Conservation (phyloP, 208 protist genomes). For the Trypanosoma conorhini region DNA sequence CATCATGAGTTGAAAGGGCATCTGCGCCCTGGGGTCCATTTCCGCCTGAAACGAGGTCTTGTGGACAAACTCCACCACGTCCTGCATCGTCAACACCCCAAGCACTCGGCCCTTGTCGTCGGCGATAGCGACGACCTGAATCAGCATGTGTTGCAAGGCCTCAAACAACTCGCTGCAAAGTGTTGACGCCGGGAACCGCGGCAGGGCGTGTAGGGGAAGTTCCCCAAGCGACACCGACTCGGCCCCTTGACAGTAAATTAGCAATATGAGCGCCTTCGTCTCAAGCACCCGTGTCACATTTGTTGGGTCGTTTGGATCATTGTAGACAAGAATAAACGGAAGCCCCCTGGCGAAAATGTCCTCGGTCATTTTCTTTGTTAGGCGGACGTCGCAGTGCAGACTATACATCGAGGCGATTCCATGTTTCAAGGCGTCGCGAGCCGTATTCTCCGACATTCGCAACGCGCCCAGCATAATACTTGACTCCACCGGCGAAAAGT, state of each 20-base stretch:
- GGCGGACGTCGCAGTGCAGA: constrained; percentile 36
- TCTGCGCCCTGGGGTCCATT: constrained; percentile 47
- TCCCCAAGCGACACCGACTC: constrained; percentile 47
- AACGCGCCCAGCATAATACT: constrained; percentile 74
- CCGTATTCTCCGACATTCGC: constrained; percentile 57
- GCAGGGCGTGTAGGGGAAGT: constrained; percentile 46
- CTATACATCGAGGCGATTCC: constrained; percentile 49
- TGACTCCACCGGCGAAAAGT: constrained; percentile 59
- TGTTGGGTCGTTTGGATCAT: constrained; percentile 41
- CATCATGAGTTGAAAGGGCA: constrained; percentile 54
- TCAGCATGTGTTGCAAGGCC: constrained; percentile 42
- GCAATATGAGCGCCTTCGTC: constrained; percentile 51
- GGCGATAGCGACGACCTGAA: constrained; percentile 40
- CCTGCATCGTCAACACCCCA: constrained; percentile 56
- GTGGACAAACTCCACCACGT: constrained; percentile 57
- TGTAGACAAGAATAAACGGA: constrained; percentile 58
- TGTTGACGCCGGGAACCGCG: constrained; percentile 39
- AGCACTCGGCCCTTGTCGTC: constrained; percentile 34
- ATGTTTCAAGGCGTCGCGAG: constrained; percentile 42
- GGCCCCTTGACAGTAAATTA: constrained; percentile 49
- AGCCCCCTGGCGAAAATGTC: constrained; percentile 50
- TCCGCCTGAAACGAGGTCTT: constrained; percentile 63
- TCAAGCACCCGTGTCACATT: constrained; percentile 55
- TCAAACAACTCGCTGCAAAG: constrained; percentile 54
- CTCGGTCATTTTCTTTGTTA: constrained; percentile 45